A percentile compares a stretch with the other conserved stretches of the same genome.
These are phyloP conservation scores for Blastobotrys apis DNA, from an alignment of 1,139 yeast genomes.

Conservation along the genomic window DNA sequence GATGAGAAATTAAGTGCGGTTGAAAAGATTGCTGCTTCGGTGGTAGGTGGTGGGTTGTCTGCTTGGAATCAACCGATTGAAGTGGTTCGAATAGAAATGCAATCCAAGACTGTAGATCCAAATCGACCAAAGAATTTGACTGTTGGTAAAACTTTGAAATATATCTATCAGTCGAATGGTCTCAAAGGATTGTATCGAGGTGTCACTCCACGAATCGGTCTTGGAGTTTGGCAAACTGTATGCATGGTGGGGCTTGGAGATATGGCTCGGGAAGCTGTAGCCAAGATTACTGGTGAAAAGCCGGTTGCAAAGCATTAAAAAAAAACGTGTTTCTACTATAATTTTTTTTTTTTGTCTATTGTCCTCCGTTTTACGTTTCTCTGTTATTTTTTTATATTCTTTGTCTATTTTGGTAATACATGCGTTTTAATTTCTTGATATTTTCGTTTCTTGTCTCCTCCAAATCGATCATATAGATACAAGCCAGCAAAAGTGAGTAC, in stretches of 20 bases:
- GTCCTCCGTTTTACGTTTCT: neutral
- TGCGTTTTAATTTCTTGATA: constrained; percentile 3
- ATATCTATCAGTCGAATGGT: constrained; percentile 80
- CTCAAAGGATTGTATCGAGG: constrained; percentile 91
- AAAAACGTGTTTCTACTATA: neutral
- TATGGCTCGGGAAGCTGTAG: constrained; percentile 68
- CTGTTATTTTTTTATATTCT: neutral
- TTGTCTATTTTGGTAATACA: constrained; percentile 21
- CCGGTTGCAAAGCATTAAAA: constrained; percentile 46
- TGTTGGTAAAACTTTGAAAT: constrained; percentile 72
- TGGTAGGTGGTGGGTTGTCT: constrained; percentile 92
- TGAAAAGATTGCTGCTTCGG: constrained; percentile 84
- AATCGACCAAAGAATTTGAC: constrained; percentile 90
- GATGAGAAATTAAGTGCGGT: constrained; percentile 61
- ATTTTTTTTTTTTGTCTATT: neutral
- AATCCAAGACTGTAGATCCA: constrained; percentile 85
- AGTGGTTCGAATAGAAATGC: constrained; percentile 97
- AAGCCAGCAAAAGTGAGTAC: constrained; percentile 58
- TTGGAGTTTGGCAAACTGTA: constrained; percentile 97
- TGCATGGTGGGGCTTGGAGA: constrained; percentile 99
- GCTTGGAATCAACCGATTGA: constrained; percentile 99
- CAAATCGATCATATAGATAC: constrained; percentile 73
- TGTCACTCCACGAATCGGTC: constrained; percentile 92
- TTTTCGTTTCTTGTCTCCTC: constrained; percentile 38
- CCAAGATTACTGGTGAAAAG: constrained; percentile 51